phyloP scores from a whole-genome alignment of 202 grass and related monocot genomes.

The Digitaria exilis region DNA sequence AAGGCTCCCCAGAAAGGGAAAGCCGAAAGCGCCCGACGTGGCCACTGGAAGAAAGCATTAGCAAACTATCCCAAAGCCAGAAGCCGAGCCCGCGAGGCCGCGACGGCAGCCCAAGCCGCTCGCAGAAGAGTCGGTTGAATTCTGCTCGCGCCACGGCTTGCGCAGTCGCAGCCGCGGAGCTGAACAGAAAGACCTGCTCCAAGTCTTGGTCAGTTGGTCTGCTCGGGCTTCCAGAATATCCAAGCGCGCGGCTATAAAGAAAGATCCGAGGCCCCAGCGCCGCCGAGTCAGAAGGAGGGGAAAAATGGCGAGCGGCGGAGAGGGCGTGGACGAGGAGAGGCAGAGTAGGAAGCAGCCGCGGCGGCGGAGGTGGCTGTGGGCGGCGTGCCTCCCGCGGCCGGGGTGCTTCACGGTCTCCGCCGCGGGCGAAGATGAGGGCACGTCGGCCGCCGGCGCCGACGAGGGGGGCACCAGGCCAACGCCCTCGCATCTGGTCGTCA shows the following conservation, averaged over 20 bases:
- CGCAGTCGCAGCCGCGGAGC: not conserved
- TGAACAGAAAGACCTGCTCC: not conserved
- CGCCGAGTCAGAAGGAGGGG: not conserved
- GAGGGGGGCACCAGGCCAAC: conserved; percentile 30
- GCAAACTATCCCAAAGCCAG: not conserved
- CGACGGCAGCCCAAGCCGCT: too few relatives aligned
- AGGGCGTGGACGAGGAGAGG: conserved; percentile 2
- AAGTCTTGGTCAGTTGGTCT: not conserved
- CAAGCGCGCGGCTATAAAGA: not conserved
- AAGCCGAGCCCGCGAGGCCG: not conserved
- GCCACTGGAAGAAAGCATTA: not conserved
- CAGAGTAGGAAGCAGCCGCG: not conserved
- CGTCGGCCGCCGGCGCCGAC: conserved; percentile 28
- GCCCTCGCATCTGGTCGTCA: conserved; percentile 80
- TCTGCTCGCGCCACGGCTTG: conserved; percentile 21
- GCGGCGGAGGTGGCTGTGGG: not conserved
- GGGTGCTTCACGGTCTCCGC: conserved; percentile 64
- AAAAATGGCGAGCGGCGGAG: conserved; percentile 26
- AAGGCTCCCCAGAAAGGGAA: not conserved
- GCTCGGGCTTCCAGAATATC: not conserved
- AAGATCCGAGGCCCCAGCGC: not conserved
- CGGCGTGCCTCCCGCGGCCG: conserved; percentile 51
- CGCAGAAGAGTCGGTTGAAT: not conserved
- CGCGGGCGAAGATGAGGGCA: conserved; percentile 38
- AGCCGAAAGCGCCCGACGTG: not conserved